Percentiles rank a stretch among this genome's conserved stretches.
Conservation (phyloP, 305 asterid genomes). For the Fraxinus velutina region DNA sequence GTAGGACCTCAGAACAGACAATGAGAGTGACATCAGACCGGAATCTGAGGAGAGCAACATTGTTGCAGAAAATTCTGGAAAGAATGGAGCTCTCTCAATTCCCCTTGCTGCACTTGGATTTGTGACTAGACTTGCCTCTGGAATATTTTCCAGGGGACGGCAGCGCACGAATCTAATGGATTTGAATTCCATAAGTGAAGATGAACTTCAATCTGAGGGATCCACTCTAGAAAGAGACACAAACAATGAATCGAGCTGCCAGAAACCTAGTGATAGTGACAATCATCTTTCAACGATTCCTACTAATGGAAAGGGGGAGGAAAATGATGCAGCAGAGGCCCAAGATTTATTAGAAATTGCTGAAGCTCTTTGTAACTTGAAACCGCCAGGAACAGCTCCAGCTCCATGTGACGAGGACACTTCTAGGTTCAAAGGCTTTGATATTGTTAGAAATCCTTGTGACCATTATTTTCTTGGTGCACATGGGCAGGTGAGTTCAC, state of each 20-base stretch:
- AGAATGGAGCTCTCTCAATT: constrained; percentile 70
- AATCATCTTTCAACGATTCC: constrained; percentile 36
- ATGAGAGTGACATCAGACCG: constrained; percentile 42
- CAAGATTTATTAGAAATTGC: constrained; percentile 42
- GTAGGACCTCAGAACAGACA: constrained; percentile 47
- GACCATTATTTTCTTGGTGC: constrained; percentile 74
- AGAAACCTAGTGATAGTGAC: constrained; percentile 39
- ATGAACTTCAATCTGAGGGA: constrained; percentile 48
- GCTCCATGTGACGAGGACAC: constrained; percentile 30
- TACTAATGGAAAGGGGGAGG: constrained; percentile 38
- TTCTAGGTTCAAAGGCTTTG: constrained; percentile 71
- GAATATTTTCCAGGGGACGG: constrained; percentile 82
- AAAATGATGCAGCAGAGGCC: constrained; percentile 34
- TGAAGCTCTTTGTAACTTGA: constrained; percentile 46
- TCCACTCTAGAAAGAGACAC: constrained; percentile 32
- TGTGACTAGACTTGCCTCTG: constrained; percentile 80
- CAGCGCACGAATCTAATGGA: constrained; percentile 39
- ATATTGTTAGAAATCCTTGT: constrained; percentile 67
- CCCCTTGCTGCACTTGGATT: constrained; percentile 90
- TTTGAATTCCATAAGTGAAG: constrained; percentile 51
- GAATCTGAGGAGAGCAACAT: constrained; percentile 46
- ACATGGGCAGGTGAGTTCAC: constrained; percentile 62
- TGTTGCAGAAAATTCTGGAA: constrained; percentile 57
- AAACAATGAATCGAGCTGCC: constrained; percentile 48
- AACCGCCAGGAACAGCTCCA: constrained; percentile 34